phyloP scores from a whole-genome alignment of 805 yeast genomes.

The Lipomyces lipofer region DNA sequence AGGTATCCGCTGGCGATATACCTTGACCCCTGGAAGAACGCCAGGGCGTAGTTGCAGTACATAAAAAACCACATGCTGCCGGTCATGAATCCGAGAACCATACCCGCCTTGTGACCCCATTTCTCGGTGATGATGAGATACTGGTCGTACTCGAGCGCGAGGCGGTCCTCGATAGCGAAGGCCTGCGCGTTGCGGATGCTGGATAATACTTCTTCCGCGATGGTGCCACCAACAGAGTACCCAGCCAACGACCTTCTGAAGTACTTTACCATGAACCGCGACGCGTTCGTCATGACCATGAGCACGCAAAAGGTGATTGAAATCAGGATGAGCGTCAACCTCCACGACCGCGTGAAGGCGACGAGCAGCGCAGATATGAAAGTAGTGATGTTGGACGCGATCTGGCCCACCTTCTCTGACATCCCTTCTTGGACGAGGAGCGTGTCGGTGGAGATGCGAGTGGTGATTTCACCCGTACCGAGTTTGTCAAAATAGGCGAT shows the following conservation, averaged over 20 bases:
- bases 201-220: conserved; percentile 45
- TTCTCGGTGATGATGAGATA: conserved; percentile 34
- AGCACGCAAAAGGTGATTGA: conserved; percentile 39
- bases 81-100: conserved; percentile 40
- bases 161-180: conserved; percentile 43
- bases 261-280: conserved; percentile 35
- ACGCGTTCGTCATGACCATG: conserved; percentile 36
- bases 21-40: conserved; percentile 45
- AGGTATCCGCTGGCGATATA: conserved; percentile 40
- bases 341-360: conserved; percentile 43
- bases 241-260: conserved; percentile 13
- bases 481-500: conserved; percentile 46
- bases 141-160: conserved; percentile 39
- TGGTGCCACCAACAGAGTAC: conserved; percentile 32
- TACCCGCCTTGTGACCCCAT: conserved; percentile 34
- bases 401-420: conserved; percentile 44
- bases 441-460: conserved; percentile 47
- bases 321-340: conserved; percentile 41
- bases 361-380: conserved; percentile 43
- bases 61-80: conserved; percentile 42
- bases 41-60: conserved; percentile 44
- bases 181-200: conserved; percentile 46
- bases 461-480: conserved; percentile 47
- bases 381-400: conserved; percentile 41
- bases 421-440: conserved; percentile 45